These are phyloP conservation scores for Hypoxylon sp. DNA, from an alignment of 2,329 filamentous ascomycete genomes.

Conservation along the genomic window DNA sequence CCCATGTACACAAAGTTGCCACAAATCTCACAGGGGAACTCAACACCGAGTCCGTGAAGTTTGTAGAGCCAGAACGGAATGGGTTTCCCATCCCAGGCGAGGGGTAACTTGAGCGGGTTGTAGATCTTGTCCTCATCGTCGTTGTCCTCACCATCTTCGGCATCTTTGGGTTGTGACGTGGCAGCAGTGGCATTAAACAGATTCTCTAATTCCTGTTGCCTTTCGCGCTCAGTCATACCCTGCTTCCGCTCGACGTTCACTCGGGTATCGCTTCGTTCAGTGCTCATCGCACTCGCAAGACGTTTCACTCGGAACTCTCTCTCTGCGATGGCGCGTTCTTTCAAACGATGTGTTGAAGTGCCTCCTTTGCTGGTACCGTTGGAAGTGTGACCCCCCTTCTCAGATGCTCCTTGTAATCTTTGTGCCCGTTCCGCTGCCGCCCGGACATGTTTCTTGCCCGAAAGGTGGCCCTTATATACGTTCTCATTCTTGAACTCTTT, in stretches of 20 bases:
- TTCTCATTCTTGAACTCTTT: slow-evolving; percentile 97
- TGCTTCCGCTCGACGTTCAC: slow-evolving; percentile 97
- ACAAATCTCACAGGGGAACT: slow-evolving; percentile 96
- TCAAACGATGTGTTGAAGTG: slow-evolving; percentile 70
- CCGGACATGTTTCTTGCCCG: slow-evolving; percentile 92
- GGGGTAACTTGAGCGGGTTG: slow-evolving; percentile 94
- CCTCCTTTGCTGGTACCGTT: slow-evolving; percentile 49
- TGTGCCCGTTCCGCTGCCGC: slow-evolving; percentile 76
- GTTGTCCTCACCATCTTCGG: slow-evolving; percentile 76
- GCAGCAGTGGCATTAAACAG: slow-evolving; percentile 73
- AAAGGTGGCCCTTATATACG: slow-evolving; percentile 90
- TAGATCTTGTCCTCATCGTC: slow-evolving; percentile 91
- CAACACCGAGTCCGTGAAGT: slow-evolving; percentile 92
- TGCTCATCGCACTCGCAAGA: slow-evolving; percentile 84
- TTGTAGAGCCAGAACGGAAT: slow-evolving; percentile 99
- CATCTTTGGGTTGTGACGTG: slow-evolving; percentile 60
- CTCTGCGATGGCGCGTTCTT: slow-evolving; percentile 91
- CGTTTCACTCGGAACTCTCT: slow-evolving; percentile 87
- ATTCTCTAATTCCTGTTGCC: slow-evolving; percentile 92
- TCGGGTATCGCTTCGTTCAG: slow-evolving; percentile 87
- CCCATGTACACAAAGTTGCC: slow-evolving; percentile 99
- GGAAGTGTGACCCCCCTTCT: slow-evolving; percentile 38
- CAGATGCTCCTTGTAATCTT: slow-evolving; percentile 57
- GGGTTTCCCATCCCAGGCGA: slow-evolving; percentile 98
- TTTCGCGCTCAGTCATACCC: slow-evolving; percentile 96